Evolutionary conservation across 2,329 filamentous ascomycete species (phyloP), one percentile per base, ranked within the genome.

Genomic region (Neonectria hederae): DNA sequence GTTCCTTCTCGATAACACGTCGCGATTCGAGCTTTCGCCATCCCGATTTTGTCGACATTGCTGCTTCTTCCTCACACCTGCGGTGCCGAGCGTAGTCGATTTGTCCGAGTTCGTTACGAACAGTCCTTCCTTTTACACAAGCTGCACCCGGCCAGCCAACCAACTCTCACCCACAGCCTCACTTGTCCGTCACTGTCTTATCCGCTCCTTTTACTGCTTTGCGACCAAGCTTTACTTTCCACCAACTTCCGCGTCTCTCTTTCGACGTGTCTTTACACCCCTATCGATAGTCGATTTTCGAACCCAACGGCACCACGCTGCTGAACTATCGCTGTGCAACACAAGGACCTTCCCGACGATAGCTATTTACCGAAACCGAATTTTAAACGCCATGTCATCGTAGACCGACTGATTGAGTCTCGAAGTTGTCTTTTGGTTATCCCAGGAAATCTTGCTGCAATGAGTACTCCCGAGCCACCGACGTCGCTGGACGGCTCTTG

Each of bases 401-500:
- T 71, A 65, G 71, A 35, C 40, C 42, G 42, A 43, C 51, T 65
- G 57, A 68, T 30, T 28, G 57, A 60, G 45, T 60, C 24, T 66
- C 54, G 62, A 70, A 26, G 60, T 63, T 62, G 55, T 64, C 24
- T 22, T 60, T 52, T 49, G 45, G 60, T 53, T 53, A 45, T 55
- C 48, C 42, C 53, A 43, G 67, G 65, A 59, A 61, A 51, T 52
- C 46, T 54, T 30, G 65, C 61, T 74, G 79, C 69, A 56, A 97
- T 97, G 93, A 82, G 89, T 75, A 83, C 90, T 61, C 93, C 93
- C 53, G 81, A 88, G 74, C 93, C 94, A 56, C 82, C 86, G 57
- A 85, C 89, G 75, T 83, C 90, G 67, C 82, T 97, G 76, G 87
- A 89, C 77, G 89, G 90, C 79, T 89, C 92, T 74, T 98, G 95